Evolutionary conservation across 2,329 filamentous ascomycete species (phyloP).

Genomic region (Alternaria solani): DNA sequence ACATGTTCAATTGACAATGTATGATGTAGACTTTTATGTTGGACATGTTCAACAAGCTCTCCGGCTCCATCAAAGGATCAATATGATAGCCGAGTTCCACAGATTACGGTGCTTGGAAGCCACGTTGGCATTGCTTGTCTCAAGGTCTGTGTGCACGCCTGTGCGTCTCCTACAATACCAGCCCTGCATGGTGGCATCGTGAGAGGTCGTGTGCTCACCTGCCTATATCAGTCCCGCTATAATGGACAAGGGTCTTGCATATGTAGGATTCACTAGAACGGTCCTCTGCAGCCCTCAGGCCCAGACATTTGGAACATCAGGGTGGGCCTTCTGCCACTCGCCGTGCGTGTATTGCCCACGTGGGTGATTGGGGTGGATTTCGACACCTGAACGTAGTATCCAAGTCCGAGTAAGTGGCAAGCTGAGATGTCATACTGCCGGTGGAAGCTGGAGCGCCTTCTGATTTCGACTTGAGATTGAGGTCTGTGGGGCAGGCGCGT

Average conservation of each 20-base stretch:
- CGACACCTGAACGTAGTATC: not conserved
- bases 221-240: constrained; percentile 7
- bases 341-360: constrained; percentile 5
- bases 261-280: not conserved
- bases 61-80: constrained; percentile 8
- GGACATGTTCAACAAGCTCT: not conserved
- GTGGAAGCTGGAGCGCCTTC: not conserved
- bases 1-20: not conserved
- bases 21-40: not conserved
- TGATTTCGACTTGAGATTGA: constrained; percentile 9
- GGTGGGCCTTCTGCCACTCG: constrained; percentile 3
- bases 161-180: not conserved
- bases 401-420: not conserved
- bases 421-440: not conserved
- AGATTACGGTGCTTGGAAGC: constrained; percentile 6
- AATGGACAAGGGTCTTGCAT: not conserved
- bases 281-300: not conserved
- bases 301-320: not conserved
- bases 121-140: constrained; percentile 9
- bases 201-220: constrained; percentile 17
- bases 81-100: constrained; percentile 15
- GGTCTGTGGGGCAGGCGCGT: constrained; percentile 2
- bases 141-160: constrained; percentile 1
- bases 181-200: not conserved
- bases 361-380: constrained; percentile 9